Conservation (phyloP, 2,329 filamentous ascomycete species). For the Elsinoe necatrix region DNA sequence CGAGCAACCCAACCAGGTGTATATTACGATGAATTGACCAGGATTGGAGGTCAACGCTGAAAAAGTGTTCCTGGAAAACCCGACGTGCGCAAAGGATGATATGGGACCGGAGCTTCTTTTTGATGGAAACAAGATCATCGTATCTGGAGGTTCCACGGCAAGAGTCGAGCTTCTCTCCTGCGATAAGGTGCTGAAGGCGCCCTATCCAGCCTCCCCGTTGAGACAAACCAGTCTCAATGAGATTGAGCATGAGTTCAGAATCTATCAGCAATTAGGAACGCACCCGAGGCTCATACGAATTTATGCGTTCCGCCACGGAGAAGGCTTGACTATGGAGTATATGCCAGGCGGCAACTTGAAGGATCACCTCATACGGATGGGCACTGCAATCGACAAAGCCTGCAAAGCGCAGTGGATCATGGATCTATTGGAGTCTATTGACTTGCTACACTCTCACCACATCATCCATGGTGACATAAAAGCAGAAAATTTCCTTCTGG, state of each 20-base stretch:
- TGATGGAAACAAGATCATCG: not conserved
- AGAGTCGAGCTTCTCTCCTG: not conserved
- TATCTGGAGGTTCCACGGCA: not conserved
- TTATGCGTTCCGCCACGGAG: not conserved
- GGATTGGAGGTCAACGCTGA: no score
- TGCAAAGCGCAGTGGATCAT: not conserved
- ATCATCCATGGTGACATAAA: slow-evolving; percentile 3
- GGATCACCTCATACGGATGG: not conserved
- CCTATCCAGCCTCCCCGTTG: not conserved
- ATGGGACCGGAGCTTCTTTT: no score
- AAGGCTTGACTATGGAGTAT: not conserved
- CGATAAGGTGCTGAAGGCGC: not conserved
- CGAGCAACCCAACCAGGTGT: no score
- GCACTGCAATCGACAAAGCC: not conserved
- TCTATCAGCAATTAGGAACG: slow-evolving; percentile 1
- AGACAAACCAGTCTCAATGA: not conserved
- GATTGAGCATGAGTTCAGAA: not conserved
- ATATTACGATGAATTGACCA: no score
- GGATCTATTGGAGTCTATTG: slow-evolving; percentile 1
- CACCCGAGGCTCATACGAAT: not conserved
- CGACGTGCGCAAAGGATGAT: no score
- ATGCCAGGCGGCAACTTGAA: not conserved
- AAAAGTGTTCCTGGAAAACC: no score
- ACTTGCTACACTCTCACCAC: not conserved
- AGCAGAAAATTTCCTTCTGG: not conserved